A percentile compares a stretch with the other conserved stretches of the same genome.
Conservation (phyloP, 2,329 filamentous ascomycete genomes). For the Hypoxylon sp. region DNA sequence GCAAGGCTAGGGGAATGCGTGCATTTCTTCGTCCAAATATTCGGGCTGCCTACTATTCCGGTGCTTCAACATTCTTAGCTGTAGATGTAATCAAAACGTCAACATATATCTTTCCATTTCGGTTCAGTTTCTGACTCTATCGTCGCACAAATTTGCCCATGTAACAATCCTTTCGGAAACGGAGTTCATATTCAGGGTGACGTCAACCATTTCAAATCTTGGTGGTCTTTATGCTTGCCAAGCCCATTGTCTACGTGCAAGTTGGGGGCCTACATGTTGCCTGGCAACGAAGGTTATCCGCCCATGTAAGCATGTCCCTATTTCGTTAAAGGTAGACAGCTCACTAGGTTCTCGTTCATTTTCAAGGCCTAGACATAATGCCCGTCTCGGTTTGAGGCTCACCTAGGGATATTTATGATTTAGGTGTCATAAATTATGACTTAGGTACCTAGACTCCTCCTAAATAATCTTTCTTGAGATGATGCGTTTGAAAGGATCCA, state of each 20-base stretch:
- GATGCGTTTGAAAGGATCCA: not conserved
- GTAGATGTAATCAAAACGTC: not conserved
- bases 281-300: not conserved
- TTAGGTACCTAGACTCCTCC: not conserved
- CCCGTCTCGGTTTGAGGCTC: constrained; percentile 20
- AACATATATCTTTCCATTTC: constrained; percentile 29
- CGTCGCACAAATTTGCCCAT: constrained; percentile 12
- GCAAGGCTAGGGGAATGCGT: not conserved
- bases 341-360: constrained; percentile 4
- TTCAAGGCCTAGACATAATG: constrained; percentile 4
- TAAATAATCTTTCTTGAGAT: not conserved
- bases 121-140: constrained; percentile 34
- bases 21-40: not conserved
- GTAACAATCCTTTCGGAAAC: not conserved
- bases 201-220: constrained; percentile 27
- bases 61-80: not conserved
- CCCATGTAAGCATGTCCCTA: not conserved
- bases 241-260: not conserved
- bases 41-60: not conserved
- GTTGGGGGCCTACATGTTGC: not conserved
- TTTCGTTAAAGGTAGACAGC: not conserved
- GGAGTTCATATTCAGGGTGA: constrained; percentile 32
- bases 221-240: not conserved
- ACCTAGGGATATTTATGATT: not conserved
- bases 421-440: not conserved